Conservation (phyloP, 805 yeast species). For the Cyberlindnera japonica region DNA sequence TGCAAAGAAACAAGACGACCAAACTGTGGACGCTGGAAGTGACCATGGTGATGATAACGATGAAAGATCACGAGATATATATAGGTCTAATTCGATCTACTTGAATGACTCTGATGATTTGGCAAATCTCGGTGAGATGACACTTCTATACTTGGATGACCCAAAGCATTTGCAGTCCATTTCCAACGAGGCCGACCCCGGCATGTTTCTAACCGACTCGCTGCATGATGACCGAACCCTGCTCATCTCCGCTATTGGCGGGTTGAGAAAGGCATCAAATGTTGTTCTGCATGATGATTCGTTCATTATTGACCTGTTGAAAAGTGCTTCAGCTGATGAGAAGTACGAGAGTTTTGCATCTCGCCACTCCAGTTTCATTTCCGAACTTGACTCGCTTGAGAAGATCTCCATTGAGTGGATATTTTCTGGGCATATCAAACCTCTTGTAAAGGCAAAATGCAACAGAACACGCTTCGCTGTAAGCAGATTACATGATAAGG, state of each 20-base stretch:
- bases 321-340: constrained; percentile 10
- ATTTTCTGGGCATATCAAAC: constrained; percentile 24
- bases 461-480: constrained; percentile 23
- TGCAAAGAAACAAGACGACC: constrained; percentile 1
- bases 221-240: constrained; percentile 24
- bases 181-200: constrained; percentile 36
- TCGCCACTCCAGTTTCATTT: constrained; percentile 10
- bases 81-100: constrained; percentile 24
- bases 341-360: constrained; percentile 14
- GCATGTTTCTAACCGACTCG: constrained; percentile 27
- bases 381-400: constrained; percentile 22
- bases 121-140: constrained; percentile 6
- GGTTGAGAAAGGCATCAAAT: constrained; percentile 37
- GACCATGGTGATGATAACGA: background rate
- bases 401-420: constrained; percentile 29
- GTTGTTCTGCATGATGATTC: constrained; percentile 19
- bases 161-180: constrained; percentile 33
- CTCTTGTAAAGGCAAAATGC: constrained; percentile 17
- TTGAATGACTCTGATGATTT: constrained; percentile 20
- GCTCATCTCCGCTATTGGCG: constrained; percentile 40
- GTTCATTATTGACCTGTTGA: constrained; percentile 16
- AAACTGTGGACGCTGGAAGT: background rate
- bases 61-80: constrained; percentile 9
- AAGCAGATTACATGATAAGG: background rate
- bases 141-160: constrained; percentile 31